Evolutionary conservation across 441 rosid species (phyloP).

Genomic region (Biscutella auriculata): DNA sequence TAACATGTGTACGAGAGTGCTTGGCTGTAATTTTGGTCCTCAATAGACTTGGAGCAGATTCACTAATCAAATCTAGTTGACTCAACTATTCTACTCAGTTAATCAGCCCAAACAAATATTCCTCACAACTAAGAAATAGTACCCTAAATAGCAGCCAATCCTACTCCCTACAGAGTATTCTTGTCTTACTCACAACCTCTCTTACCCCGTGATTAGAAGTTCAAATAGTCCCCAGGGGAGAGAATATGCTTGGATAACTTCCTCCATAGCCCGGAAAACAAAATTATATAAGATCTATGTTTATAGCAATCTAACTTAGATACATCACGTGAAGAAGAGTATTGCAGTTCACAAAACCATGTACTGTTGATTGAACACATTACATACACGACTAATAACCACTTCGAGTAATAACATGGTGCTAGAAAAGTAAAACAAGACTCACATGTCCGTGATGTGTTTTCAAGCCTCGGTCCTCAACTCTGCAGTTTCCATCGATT

Average conservation of each 20-base stretch:
- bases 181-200: too few relatives aligned
- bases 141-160: conserved; percentile 4
- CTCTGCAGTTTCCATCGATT: conserved; percentile 95
- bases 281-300: background rate
- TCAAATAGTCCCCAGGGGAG: background rate
- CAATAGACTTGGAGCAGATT: conserved; percentile 1
- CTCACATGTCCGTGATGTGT: conserved; percentile 94
- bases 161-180: conserved; percentile 6
- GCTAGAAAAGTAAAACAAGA: background rate
- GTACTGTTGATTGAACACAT: background rate
- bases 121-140: background rate
- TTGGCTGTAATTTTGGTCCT: background rate
- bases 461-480: conserved; percentile 99
- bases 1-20: background rate
- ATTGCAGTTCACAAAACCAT: background rate
- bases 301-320: background rate
- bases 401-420: background rate
- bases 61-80: background rate
- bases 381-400: background rate
- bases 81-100: background rate
- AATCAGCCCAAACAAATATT: background rate
- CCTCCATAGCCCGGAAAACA: background rate
- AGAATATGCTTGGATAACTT: background rate
- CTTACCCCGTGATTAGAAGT: too few relatives aligned
- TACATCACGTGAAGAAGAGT: background rate